Evolutionary conservation across 179 eudicot species (phyloP), one percentile per base, ranked within the genome.

Genomic region (Gypsophila paniculata): DNA sequence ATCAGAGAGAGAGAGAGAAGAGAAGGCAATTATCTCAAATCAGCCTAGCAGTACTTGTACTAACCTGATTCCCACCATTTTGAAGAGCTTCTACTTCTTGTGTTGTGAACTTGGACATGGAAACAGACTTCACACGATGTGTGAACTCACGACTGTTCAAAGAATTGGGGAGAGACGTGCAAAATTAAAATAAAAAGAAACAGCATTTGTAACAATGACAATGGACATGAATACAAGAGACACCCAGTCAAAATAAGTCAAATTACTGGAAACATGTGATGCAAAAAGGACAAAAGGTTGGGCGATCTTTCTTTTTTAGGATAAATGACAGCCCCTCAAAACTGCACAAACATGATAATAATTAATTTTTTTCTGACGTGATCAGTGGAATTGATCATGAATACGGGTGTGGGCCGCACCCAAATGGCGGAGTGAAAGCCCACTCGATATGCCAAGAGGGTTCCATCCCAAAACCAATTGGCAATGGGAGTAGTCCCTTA

Each of bases 81-180:
- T 94, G 91, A 77, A 94, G 96, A 62, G 94, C 82, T 77, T 89
- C 96, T 72, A 94, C 97, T 86, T 94, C 99, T 75, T 89, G 90
- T 57, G 89, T 84, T 68, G 94, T 89, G 71, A 94, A 94, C 78
- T 91, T 94, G 34, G 99, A 84, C 97, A 91, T 89, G 67, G 99
- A 94, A 71, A 94, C 96, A 15, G 99, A 94, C 85, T 94, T 94
- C 78, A 94, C 99, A 34, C 99, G 96, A 63, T 94, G 99, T 65
- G 99, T 94, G 72, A 94, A 94, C 85, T 94, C 99, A 22, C 99
- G 99, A 55, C 99, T 94, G 93, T 18, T 11, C 66, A 44, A 55
- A 69, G 58, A 48, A 26, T 62, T 26, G 54, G 29, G 55, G 25
- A 17, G 2, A 49, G 39, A 48, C 42, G 49, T 58, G 23, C 4